phyloP scores from a whole-genome alignment of 257 asterid genomes.

The Primulina tabacum region DNA sequence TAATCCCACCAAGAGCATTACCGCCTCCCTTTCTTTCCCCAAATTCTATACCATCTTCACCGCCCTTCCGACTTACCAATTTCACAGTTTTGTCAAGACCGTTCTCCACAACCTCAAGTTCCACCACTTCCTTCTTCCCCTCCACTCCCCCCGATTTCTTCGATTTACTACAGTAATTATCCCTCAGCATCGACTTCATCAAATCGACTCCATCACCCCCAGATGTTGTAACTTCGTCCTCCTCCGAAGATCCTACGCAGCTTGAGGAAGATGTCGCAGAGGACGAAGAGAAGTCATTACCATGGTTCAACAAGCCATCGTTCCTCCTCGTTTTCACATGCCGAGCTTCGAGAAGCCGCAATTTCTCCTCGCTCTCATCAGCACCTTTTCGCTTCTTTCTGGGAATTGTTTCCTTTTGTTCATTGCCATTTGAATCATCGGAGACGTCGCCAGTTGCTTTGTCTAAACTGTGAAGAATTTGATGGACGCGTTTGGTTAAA shows the following conservation, averaged over 20 bases:
- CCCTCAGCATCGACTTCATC: conserved; percentile 62
- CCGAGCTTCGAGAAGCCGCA: conserved; percentile 49
- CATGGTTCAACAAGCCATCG: too few species aligned
- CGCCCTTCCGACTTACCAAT: conserved; percentile 35
- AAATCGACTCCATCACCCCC: conserved; percentile 65
- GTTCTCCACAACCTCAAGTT: conserved; percentile 28
- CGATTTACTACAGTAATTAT: conserved; percentile 38
- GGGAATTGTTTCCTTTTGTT: conserved; percentile 20
- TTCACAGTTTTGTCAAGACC: conserved; percentile 34
- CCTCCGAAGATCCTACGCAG: conserved; percentile 25
- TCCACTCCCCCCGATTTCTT: conserved; percentile 16
- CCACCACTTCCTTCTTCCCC: conserved; percentile 18
- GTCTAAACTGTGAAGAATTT: conserved; percentile 21
- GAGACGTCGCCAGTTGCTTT: conserved; percentile 6
- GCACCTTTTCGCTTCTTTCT: conserved; percentile 31
- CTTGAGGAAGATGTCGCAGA: conserved; percentile 35
- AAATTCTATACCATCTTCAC: conserved; percentile 2
- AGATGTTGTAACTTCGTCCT: conserved; percentile 43
- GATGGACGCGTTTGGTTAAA: conserved; percentile 44
- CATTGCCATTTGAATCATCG: conserved; percentile 24
- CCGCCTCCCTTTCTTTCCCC: conserved; percentile 13
- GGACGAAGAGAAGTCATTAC: conserved; percentile 37
- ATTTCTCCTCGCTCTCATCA: conserved; percentile 45
- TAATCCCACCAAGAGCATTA: conserved; percentile 17
- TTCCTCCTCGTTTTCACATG: conserved; percentile 35